phyloP scores from a whole-genome alignment of 768 basidiomycete genomes.

The Amyloporia xantha region DNA sequence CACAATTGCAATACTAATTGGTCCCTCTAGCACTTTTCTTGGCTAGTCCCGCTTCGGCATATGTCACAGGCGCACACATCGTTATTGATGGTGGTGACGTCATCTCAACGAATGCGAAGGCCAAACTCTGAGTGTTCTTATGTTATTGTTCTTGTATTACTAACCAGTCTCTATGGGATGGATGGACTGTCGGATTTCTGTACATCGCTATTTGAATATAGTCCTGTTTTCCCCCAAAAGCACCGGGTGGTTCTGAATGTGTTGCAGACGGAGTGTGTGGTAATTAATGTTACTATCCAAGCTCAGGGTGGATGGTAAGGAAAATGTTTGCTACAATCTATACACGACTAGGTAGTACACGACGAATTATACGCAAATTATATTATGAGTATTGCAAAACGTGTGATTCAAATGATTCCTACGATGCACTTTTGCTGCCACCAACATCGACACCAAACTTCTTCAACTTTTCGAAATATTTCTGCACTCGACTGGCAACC shows the following conservation, averaged over 20 bases:
- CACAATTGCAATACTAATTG: neutral
- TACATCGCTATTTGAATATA: too few species aligned
- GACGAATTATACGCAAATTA: too few species aligned
- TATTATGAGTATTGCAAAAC: too few species aligned
- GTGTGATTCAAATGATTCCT: neutral
- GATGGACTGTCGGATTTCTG: too few species aligned
- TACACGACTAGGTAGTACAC: too few species aligned
- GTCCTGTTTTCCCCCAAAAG: too few species aligned
- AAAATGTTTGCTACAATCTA: too few species aligned
- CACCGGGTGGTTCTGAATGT: too few species aligned
- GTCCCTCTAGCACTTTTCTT: slow-evolving; percentile 29
- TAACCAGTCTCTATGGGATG: too few species aligned
- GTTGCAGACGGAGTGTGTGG: too few species aligned
- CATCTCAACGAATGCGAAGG: slow-evolving; percentile 1
- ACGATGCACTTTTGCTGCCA: slow-evolving; percentile 10
- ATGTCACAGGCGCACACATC: slow-evolving; percentile 69
- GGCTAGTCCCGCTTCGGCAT: slow-evolving; percentile 62
- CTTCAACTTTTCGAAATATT: slow-evolving; percentile 82
- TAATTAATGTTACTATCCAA: too few species aligned
- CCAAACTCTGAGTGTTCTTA: neutral
- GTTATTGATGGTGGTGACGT: slow-evolving; percentile 50
- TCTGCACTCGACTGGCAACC: slow-evolving; percentile 85
- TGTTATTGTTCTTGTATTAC: neutral
- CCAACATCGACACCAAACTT: slow-evolving; percentile 54
- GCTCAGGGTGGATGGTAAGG: too few species aligned